Base-by-base conservation (phyloP, 495 filamentous ascomycete species). In the Terfezia claveryi region DNA sequence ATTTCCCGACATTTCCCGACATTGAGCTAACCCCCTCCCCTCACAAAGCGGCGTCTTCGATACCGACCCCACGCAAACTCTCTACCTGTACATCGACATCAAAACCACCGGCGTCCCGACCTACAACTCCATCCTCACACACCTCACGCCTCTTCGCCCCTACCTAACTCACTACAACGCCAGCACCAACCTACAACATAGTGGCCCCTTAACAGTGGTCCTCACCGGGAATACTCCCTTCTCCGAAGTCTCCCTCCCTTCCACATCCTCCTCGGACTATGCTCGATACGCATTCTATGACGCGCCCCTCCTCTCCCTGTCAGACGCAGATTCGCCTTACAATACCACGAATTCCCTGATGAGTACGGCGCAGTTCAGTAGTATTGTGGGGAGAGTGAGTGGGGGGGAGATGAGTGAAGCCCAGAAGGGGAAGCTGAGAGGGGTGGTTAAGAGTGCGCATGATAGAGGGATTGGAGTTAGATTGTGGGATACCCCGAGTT, bases 221-320 rank as follows among this genome's bases (percentile, higher is more conserved):
- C 84, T 77, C 0, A 88, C 86, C 0, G 87, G 87, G 14, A 80
- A 81, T 56, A 79, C 83, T 0, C 82, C 85, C 0, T 81, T 89
- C 55, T 73, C 83, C 50, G 50, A 70, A 37, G 61, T 81, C 5
- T 56, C 41, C 41, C 4, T 20, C 3, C 4, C 41, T 5, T 4
- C 41, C 14, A 46, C 41, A 46, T 14, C 14, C 17, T 58, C 62
- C 1, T 77, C 77, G 57, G 55, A 64, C 5, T 73, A 71, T 10
- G 73, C 76, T 56, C 70, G 78, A 7, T 78, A 81, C 62, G 67
- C 77, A 7, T 83, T 85, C 67, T 80, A 79, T 65, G 78, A 80
- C 60, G 80, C 82, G 0, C 78, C 80, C 53, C 52, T 68, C 23
- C 71, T 68, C 6, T 69, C 78, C 11, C 84, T 87, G 66, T 81